phyloP scores from a whole-genome alignment of 345 rosid species.

The Eucalyptus shirleyi region DNA sequence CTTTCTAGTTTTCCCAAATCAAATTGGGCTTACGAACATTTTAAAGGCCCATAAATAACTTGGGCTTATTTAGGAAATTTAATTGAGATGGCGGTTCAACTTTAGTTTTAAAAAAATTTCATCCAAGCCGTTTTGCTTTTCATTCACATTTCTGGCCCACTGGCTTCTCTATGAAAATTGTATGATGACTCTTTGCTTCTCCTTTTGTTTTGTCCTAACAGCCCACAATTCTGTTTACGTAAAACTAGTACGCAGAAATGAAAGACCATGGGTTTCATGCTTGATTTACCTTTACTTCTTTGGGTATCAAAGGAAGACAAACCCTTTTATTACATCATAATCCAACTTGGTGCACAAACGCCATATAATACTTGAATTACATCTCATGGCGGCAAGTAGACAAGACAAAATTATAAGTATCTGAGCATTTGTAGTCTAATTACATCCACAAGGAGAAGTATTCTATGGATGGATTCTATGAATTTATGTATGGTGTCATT shows the following conservation, averaged over 20 bases:
- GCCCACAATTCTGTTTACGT: neutral
- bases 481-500: neutral
- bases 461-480: neutral
- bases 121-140: neutral
- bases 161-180: too few relatives aligned
- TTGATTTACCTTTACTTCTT: too few relatives aligned
- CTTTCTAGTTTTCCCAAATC: too few relatives aligned
- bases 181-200: too few relatives aligned
- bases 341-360: too few relatives aligned
- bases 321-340: too few relatives aligned
- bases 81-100: neutral
- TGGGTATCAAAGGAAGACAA: too few relatives aligned
- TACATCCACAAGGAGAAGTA: neutral
- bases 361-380: too few relatives aligned
- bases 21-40: neutral
- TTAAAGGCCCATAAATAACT: neutral
- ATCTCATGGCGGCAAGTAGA: neutral
- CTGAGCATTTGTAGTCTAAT: neutral
- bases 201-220: neutral
- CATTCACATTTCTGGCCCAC: too few relatives aligned
- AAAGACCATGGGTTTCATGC: too few relatives aligned
- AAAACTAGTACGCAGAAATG: fast-evolving
- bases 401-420: neutral
- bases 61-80: neutral
- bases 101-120: neutral